Percentiles rank a stretch among this genome's conserved stretches.
Conservation (phyloP, 148 eudicot species). For the Simmondsia chinensis region DNA sequence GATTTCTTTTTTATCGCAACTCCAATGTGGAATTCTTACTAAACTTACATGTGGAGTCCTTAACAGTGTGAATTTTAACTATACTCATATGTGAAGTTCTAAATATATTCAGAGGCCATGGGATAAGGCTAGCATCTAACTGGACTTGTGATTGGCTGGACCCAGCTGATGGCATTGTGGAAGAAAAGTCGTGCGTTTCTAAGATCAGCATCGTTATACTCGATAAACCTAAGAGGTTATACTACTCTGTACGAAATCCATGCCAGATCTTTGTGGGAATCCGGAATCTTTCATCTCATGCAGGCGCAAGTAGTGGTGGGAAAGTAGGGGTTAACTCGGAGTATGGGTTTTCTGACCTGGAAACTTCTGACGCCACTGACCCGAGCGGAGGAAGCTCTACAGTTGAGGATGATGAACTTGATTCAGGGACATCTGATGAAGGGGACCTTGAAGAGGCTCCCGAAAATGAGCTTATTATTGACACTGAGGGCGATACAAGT, state of each 20-base stretch:
- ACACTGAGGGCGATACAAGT: slow-evolving; percentile 18
- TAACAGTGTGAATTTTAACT: no score
- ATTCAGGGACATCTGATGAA: slow-evolving; percentile 32
- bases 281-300: slow-evolving; percentile 8
- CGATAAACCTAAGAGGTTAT: background rate
- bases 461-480: slow-evolving; percentile 30
- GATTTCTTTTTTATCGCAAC: no score
- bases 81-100: no score
- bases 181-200: background rate
- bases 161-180: background rate
- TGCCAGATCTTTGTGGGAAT: slow-evolving; percentile 1
- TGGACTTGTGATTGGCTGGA: slow-evolving; percentile 6
- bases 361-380: slow-evolving; percentile 23
- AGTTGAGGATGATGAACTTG: slow-evolving; percentile 26
- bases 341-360: no score
- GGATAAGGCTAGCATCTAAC: slow-evolving; percentile 5
- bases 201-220: background rate
- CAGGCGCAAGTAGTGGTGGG: slow-evolving; percentile 8
- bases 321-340: slow-evolving; percentile 6
- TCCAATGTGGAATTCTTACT: no score
- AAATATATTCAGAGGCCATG: background rate
- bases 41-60: no score
- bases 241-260: background rate
- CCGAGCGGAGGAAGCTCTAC: slow-evolving; percentile 2
- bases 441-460: slow-evolving; percentile 24